Conservation (phyloP, 164 flowering plant species). For the Brasenia schreberi region DNA sequence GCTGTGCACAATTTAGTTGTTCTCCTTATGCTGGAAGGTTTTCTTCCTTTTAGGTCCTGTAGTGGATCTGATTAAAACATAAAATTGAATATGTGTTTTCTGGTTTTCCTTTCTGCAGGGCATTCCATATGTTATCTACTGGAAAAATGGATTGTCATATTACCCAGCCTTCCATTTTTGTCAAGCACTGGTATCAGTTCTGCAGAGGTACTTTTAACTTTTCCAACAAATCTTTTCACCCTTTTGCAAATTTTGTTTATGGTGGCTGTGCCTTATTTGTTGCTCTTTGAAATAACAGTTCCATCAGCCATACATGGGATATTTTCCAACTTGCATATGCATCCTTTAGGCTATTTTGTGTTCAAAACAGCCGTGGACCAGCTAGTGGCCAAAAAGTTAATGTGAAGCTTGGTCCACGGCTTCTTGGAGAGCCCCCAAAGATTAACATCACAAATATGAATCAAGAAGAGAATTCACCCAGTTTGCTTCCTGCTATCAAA, state of each 20-base stretch:
- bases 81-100: neutral
- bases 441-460: slow-evolving; percentile 43
- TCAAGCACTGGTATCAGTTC: slow-evolving; percentile 71
- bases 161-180: slow-evolving; percentile 73
- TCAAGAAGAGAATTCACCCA: slow-evolving; percentile 40
- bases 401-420: slow-evolving; percentile 45
- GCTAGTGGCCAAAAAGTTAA: slow-evolving; percentile 24
- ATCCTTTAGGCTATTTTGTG: slow-evolving; percentile 71
- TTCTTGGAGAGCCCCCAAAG: slow-evolving; percentile 78
- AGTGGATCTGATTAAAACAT: neutral
- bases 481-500: slow-evolving; percentile 55
- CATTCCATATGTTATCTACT: slow-evolving; percentile 75
- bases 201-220: slow-evolving; percentile 55
- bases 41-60: neutral
- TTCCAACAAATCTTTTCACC: neutral
- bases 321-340: slow-evolving; percentile 91
- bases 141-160: slow-evolving; percentile 48
- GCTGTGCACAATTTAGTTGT: too few species aligned
- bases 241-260: neutral
- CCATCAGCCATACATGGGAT: slow-evolving; percentile 89
- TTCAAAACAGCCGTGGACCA: slow-evolving; percentile 31
- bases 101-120: slow-evolving; percentile 39
- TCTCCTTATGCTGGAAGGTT: too few species aligned
- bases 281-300: slow-evolving; percentile 27
- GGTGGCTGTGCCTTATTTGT: neutral